Evolutionary conservation across 441 rosid species (phyloP), one percentile per base, ranked within the genome.

Genomic region (Hypseocharis bilobata): DNA sequence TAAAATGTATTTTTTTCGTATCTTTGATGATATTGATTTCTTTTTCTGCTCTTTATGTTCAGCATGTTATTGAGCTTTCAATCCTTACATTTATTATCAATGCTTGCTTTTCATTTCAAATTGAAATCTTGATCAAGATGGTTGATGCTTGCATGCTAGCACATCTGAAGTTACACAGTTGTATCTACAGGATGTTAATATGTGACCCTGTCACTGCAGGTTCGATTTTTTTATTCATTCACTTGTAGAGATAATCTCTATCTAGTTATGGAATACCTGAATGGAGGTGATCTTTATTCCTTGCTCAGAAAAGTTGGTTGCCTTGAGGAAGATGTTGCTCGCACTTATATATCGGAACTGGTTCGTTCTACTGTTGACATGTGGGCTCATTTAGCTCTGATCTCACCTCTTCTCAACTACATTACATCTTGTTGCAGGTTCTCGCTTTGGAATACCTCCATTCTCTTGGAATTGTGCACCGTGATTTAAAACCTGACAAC

Each of bases 211-310:
- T 68, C 28, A 44, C 67, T 84, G 79, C 88, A 87, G 96, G 93
- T 89, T 71, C 85, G 90, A 3, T 89, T 89, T 70, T 89, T 82
- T 68, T 89, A 87, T 80, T 89, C 96, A 42, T 89, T 89, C 83
- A 78, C 96, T 60, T 85, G 93, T 77, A 80, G 93, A 74, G 93
- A 89, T 76, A 87, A 89, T 74, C 91, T 89, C 62, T 89, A 89
- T 76, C 77, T 89, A 82, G 96, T 89, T 52, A 89, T 89, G 96
- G 96, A 89, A 77, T 89, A 89, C 76, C 91, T 89, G 67, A 87
- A 82, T 72, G 96, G 94, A 42, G 96, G 96, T 68, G 96, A 89
- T 76, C 74, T 89, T 14, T 89, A 82, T 76, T 87, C 92, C 59
- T 72, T 89, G 82, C 88, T 89, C 67, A 80, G 83, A 73, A 89